Evolutionary conservation across 2,329 filamentous ascomycete genomes (phyloP).

Genomic region (Claviceps sp.): DNA sequence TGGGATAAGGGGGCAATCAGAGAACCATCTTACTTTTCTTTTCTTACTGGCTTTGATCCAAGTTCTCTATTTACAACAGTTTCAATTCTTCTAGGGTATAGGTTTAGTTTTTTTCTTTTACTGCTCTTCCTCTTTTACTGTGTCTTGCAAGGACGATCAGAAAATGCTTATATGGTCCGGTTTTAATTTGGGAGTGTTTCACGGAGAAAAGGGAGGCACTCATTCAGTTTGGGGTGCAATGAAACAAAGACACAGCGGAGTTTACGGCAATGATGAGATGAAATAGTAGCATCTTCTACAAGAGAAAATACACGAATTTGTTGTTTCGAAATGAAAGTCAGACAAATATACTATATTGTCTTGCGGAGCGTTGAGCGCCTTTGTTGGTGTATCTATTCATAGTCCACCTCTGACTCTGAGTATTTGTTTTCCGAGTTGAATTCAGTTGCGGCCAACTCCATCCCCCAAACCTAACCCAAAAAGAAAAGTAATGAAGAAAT

Average conservation of each 20-base stretch:
- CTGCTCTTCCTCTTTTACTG: too few relatives aligned
- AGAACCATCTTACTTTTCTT: too few relatives aligned
- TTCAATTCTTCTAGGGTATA: background rate
- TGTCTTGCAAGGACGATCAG: too few relatives aligned
- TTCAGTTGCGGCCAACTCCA: slow-evolving; percentile 6
- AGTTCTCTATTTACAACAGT: too few relatives aligned
- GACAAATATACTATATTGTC: background rate
- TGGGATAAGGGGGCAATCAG: too few relatives aligned
- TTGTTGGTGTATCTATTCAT: slow-evolving; percentile 1
- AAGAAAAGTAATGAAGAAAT: background rate
- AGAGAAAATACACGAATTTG: background rate
- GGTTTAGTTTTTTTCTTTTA: background rate
- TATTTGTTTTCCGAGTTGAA: slow-evolving; percentile 3
- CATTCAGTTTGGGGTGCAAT: too few relatives aligned
- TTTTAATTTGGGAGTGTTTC: background rate
- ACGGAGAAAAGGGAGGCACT: too few relatives aligned
- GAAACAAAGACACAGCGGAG: background rate
- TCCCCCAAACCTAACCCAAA: background rate
- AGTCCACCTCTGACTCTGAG: background rate
- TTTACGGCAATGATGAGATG: background rate
- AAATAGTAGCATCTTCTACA: background rate
- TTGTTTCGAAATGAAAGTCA: background rate
- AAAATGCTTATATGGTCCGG: background rate
- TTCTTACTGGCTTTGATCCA: too few relatives aligned
- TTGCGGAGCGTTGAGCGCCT: slow-evolving; percentile 9